Base-by-base conservation (phyloP, 768 basidiomycete species). In the Paxillus involutus region DNA sequence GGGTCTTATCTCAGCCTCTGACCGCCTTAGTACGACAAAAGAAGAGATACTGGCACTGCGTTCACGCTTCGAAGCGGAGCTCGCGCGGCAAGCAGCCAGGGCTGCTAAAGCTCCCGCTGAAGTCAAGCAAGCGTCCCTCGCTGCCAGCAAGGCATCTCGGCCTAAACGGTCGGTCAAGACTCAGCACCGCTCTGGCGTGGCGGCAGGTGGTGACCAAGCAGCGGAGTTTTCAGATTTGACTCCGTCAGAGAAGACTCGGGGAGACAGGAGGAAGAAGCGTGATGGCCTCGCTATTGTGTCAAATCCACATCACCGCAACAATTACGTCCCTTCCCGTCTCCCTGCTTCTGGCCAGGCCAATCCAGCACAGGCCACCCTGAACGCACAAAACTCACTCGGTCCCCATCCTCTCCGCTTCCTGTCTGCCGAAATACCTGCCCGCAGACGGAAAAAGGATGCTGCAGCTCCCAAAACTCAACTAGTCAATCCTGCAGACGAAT, bases 231-330 rank as follows among this genome's bases (percentile, higher is more conserved):
- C 71, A 47, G 79, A 81, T 44, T 70, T 71, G 58, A 61, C 70
- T 45, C 62, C 61, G 59, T 62, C 61, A 32, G 64, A 58, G 10
- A 69, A 69, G 58, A 48, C 47, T 53, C 64, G 64, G 51, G 63
- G 72, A 55, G 64, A 62, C 56, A 94, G 93, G 81, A 95, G 95
- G 82, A 98, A 97, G 84, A 98, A 97, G 74, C 82, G 93, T 46
- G 88, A 88, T 46, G 88, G 88, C 5, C 77, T 93, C 32, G 93
- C 94, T 43, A 96, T 97, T 68, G 93, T 92, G 43, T 89, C 91
- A 49, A 97, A 98, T 66, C 94, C 93, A 3, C 96, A 98, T 72
- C 95, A 97, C 73, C 79, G 95, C 53, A 80, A 89, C 65, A 98
- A 98, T 75, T 98, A 94, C 73, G 84, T 94, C 42, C 91, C 93